These are phyloP conservation scores for Musa acuminata DNA, from an alignment of 176 grass and related monocot genomes.

Conservation along the genomic window DNA sequence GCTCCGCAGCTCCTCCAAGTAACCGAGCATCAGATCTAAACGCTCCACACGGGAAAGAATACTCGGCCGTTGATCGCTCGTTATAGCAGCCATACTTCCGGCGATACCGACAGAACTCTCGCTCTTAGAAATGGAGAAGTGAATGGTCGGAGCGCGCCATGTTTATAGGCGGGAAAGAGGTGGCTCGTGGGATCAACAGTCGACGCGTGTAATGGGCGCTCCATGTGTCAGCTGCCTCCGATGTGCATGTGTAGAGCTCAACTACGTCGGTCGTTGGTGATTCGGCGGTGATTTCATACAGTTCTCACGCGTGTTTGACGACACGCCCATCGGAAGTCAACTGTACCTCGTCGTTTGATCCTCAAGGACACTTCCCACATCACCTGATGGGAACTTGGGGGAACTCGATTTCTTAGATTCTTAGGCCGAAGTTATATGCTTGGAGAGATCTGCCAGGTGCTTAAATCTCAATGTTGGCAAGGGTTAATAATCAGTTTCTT, in stretches of 20 bases:
- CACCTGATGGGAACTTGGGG: too few relatives aligned
- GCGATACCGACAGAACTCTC: not conserved
- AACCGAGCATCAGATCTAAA: conserved; percentile 48
- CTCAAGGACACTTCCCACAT: too few relatives aligned
- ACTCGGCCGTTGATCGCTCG: not conserved
- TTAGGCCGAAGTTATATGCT: too few relatives aligned
- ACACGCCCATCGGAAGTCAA: too few relatives aligned
- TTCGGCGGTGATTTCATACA: not conserved
- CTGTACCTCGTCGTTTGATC: too few relatives aligned
- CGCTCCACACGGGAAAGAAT: conserved; percentile 51
- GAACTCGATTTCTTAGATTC: too few relatives aligned
- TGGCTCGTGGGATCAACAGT: too few relatives aligned
- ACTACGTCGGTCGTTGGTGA: too few relatives aligned
- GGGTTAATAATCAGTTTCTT: too few relatives aligned
- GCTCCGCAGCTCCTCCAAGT: conserved; percentile 40
- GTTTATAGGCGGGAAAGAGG: not conserved
- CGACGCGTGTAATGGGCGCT: not conserved
- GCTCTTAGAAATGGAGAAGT: not conserved
- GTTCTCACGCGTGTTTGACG: too few relatives aligned
- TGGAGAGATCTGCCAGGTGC: too few relatives aligned
- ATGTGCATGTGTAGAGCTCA: not conserved
- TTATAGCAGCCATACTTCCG: not conserved
- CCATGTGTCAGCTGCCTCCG: not conserved
- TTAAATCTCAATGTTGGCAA: too few relatives aligned
- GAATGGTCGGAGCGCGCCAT: not conserved